phyloP scores from a whole-genome alignment of 495 filamentous ascomycete species.

The Penicillium pancosmium region DNA sequence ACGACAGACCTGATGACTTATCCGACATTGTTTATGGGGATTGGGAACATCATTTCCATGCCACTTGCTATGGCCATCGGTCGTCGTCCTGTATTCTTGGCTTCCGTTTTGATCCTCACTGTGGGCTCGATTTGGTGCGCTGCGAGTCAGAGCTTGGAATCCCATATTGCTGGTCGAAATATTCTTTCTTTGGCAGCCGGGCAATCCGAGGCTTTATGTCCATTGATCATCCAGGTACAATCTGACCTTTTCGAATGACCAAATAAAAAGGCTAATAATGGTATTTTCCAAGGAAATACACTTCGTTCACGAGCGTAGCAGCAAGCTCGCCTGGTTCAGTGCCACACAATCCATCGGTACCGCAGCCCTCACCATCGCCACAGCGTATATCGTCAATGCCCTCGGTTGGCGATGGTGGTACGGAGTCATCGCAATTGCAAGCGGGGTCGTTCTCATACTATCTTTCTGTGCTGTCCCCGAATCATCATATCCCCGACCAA shows the following conservation, averaged over 20 bases:
- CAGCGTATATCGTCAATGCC: conserved; percentile 20
- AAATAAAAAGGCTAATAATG: background rate
- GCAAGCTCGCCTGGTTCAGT: conserved; percentile 25
- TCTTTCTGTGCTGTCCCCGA: conserved; percentile 18
- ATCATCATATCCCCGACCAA: conserved; percentile 16
- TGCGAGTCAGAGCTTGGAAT: conserved; percentile 18
- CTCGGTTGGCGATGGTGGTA: conserved; percentile 32
- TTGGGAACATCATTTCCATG: conserved; percentile 32
- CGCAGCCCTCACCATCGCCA: conserved; percentile 21
- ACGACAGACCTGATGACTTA: conserved; percentile 30
- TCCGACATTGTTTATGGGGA: conserved; percentile 34
- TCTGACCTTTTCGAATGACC: background rate
- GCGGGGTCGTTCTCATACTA: conserved; percentile 15
- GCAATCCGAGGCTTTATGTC: conserved; percentile 30
- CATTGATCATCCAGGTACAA: conserved; percentile 25
- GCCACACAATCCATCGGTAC: conserved; percentile 22
- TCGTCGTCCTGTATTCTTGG: conserved; percentile 29
- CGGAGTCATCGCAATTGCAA: conserved; percentile 24
- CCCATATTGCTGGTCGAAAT: conserved; percentile 31
- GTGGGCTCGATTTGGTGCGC: conserved; percentile 28
- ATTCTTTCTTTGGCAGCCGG: conserved; percentile 32
- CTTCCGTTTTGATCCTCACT: conserved; percentile 24
- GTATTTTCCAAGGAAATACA: conserved; percentile 8
- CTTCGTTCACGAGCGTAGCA: conserved; percentile 26
- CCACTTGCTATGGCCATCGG: conserved; percentile 25